Evolutionary conservation across 2,329 filamentous ascomycete species (phyloP).

Genomic region (Microthyrium microscopicum): DNA sequence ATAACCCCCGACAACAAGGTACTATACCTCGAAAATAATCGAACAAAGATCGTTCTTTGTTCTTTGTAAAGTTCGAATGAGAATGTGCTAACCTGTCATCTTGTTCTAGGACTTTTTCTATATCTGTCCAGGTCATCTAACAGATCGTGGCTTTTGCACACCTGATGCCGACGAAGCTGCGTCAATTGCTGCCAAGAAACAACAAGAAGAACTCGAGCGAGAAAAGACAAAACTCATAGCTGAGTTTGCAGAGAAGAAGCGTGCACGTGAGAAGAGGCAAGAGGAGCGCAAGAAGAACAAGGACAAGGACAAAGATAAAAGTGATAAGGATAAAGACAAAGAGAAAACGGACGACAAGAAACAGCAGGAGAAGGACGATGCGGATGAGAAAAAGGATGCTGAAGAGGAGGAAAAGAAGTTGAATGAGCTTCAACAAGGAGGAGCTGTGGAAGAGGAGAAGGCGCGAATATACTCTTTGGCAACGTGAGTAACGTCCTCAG

Average conservation of each 20-base stretch:
- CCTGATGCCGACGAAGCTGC: slow-evolving; percentile 55
- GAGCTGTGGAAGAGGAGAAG: slow-evolving; percentile 38
- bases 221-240: slow-evolving; percentile 33
- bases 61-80: neutral
- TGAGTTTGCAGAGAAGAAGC: slow-evolving; percentile 34
- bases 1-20: slow-evolving; percentile 85
- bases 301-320: slow-evolving; percentile 26
- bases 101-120: slow-evolving; percentile 71
- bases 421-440: slow-evolving; percentile 16
- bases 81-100: neutral
- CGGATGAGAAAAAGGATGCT: slow-evolving; percentile 50
- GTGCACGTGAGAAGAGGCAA: no score
- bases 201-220: slow-evolving; percentile 29
- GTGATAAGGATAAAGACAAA: slow-evolving; percentile 23
- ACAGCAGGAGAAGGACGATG: slow-evolving; percentile 46
- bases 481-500: slow-evolving; percentile 35
- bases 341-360: slow-evolving; percentile 43
- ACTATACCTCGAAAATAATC: slow-evolving; percentile 11
- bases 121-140: slow-evolving; percentile 66
- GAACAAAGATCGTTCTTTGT: neutral
- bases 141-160: slow-evolving; percentile 64
- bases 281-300: slow-evolving; percentile 46
- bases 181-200: slow-evolving; percentile 32
- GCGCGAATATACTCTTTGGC: slow-evolving; percentile 72
- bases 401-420: slow-evolving; percentile 45